Base-by-base conservation (phyloP, 2,329 filamentous ascomycete species). In the Botrytis squamosa region DNA sequence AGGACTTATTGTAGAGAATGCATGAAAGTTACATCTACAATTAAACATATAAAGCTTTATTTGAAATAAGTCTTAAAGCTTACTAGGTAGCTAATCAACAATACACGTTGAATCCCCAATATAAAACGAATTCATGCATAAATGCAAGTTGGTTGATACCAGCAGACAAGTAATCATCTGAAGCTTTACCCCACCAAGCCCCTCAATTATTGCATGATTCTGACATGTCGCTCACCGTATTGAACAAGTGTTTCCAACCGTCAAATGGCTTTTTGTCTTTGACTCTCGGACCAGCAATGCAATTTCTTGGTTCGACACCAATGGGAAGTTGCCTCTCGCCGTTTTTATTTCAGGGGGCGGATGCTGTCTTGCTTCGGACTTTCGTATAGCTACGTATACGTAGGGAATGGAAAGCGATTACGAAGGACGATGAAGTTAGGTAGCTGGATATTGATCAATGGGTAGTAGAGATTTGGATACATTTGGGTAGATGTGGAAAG, bases 181-280 rank as follows among this genome's bases (percentile, higher is more conserved):
- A 55, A 55, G 25, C 12, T 59, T 63, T 49, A 64, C 69, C 69
- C 69, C 69, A 71, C 69, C 46, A 71, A 71, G 69, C 69, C 69
- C 69, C 69, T 71, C 69, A 49, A 71, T 71, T 71, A 38, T 22
- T 64, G 69, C 69, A 62, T 29, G 36, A n/a, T 10, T 8, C 4
- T 7, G 1, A 4, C 9, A 29, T 68, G 46, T 42, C 65, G 20
- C 65, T 14, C 36, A 40, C 65, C 65, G 42, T 71, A 71, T n/a
- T 71, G 57, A 71, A 49, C 57, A 71, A 70, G 68, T 63, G 68
- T 70, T 70, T 63, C 57, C 42, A 70, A 46, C 68, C 57, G 65
- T 52, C 65, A 38, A n/a, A 29, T n/a, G 18, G 62, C 52, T 57
- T 38, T 40, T 42, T 40, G 25, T n/a, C 49, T 55, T 38, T 64